phyloP scores from a whole-genome alignment of 2,329 filamentous ascomycete genomes.

The Bisporella sp. region DNA sequence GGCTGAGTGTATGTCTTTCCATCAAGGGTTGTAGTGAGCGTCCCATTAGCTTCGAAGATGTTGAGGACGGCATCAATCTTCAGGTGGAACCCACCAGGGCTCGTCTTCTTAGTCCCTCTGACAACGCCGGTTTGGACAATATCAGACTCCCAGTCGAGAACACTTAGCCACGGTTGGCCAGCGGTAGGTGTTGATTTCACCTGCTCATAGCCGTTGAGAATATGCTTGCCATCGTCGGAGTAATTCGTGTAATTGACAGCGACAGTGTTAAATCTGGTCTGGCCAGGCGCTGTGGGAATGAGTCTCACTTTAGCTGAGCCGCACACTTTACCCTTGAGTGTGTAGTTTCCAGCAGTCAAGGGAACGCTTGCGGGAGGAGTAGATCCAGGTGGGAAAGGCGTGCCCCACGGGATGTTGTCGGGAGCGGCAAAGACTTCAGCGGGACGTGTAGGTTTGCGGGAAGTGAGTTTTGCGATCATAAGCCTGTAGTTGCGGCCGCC shows the following conservation, averaged over 20 bases:
- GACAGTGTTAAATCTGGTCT: constrained; percentile 17
- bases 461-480: constrained; percentile 34
- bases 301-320: constrained; percentile 2
- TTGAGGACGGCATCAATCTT: constrained; percentile 32
- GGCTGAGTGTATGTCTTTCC: too few relatives aligned
- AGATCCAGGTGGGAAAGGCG: constrained; percentile 22
- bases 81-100: constrained; percentile 32
- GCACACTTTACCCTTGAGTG: constrained; percentile 1
- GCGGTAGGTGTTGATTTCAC: constrained; percentile 21
- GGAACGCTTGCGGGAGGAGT: neutral
- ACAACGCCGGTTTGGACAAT: constrained; percentile 27
- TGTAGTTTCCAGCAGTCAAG: constrained; percentile 3
- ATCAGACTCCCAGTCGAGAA: constrained; percentile 34
- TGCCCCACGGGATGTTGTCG: constrained; percentile 30
- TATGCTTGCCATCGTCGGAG: constrained; percentile 29
- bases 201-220: constrained; percentile 30
- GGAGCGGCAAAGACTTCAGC: constrained; percentile 21
- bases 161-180: constrained; percentile 16
- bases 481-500: constrained; percentile 33
- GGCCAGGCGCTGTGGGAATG: neutral
- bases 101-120: constrained; percentile 31
- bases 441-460: constrained; percentile 22
- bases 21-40: constrained; percentile 21
- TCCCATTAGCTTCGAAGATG: constrained; percentile 35
- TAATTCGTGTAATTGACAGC: constrained; percentile 30